Evolutionary conservation across 1,284 basidiomycete genomes (phyloP).

Genomic region (Inonotus hispidus): DNA sequence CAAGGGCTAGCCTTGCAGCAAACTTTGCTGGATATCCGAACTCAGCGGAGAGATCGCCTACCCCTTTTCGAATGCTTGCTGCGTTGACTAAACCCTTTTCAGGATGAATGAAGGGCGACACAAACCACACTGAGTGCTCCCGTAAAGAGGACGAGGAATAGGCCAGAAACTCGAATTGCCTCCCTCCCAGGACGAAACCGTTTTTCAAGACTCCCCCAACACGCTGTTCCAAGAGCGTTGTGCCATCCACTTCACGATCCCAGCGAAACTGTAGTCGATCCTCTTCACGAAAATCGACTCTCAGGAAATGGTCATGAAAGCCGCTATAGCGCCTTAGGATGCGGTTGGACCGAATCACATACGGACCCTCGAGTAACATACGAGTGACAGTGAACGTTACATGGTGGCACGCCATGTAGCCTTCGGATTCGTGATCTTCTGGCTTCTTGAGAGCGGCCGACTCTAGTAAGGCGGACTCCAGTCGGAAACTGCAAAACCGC

Average conservation of each 20-base stretch:
- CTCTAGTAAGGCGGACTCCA: background rate
- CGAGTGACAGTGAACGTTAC: slow-evolving; percentile 69
- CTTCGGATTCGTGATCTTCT: slow-evolving; percentile 24
- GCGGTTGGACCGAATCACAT: slow-evolving; percentile 59
- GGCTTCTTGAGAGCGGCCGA: slow-evolving; percentile 16
- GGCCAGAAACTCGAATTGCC: slow-evolving; percentile 66
- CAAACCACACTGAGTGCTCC: slow-evolving; percentile 74
- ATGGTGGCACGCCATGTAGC: slow-evolving; percentile 49
- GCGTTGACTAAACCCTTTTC: slow-evolving; percentile 42
- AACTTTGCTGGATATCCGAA: slow-evolving; percentile 65
- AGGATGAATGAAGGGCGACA: slow-evolving; percentile 44
- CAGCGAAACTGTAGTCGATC: slow-evolving; percentile 63
- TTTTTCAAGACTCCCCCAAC: slow-evolving; percentile 59
- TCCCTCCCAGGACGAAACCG: slow-evolving; percentile 65
- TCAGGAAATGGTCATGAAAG: slow-evolving; percentile 61
- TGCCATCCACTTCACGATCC: slow-evolving; percentile 58
- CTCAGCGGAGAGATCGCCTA: slow-evolving; percentile 61
- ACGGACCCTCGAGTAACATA: slow-evolving; percentile 68
- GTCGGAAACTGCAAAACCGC: slow-evolving; percentile 12
- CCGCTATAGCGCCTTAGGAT: slow-evolving; percentile 55
- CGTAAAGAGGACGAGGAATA: slow-evolving; percentile 69
- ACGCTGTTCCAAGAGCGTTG: slow-evolving; percentile 48
- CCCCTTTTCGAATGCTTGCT: slow-evolving; percentile 47
- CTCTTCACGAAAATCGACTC: slow-evolving; percentile 77
- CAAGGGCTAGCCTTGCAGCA: slow-evolving; percentile 76